phyloP scores from a whole-genome alignment of 1,139 yeast genomes.

The Protomyces gravidus region DNA sequence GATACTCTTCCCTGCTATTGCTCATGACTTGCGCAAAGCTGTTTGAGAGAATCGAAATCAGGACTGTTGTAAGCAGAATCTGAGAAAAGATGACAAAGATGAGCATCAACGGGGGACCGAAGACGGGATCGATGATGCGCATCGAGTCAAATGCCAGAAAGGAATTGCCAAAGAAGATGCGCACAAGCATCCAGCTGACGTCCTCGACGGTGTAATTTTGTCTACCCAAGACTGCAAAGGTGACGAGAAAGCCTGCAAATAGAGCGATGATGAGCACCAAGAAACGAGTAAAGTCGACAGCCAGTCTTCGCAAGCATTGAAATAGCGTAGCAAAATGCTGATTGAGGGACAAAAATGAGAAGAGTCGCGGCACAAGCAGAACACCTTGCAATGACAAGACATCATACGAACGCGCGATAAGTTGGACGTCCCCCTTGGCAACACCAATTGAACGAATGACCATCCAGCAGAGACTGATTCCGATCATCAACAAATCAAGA shows the following conservation, averaged over 20 bases:
- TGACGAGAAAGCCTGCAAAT: slow-evolving; percentile 41
- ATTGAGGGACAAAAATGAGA: slow-evolving; percentile 39
- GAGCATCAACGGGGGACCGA: slow-evolving; percentile 41
- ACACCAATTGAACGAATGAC: slow-evolving; percentile 35
- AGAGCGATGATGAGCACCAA: slow-evolving; percentile 39
- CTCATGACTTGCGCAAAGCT: slow-evolving; percentile 39
- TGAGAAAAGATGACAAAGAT: slow-evolving; percentile 35
- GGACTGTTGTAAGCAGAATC: slow-evolving; percentile 39
- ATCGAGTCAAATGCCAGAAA: slow-evolving; percentile 40
- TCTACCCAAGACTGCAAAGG: slow-evolving; percentile 41
- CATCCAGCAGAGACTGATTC: slow-evolving; percentile 37
- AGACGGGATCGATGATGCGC: slow-evolving; percentile 37
- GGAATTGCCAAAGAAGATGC: slow-evolving; percentile 41
- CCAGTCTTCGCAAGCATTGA: slow-evolving; percentile 40
- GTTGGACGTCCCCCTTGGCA: slow-evolving; percentile 30
- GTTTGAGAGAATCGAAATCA: slow-evolving; percentile 41
- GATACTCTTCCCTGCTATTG: slow-evolving; percentile 36
- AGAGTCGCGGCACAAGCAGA: slow-evolving; percentile 40
- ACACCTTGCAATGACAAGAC: slow-evolving; percentile 40
- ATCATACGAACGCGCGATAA: slow-evolving; percentile 37
- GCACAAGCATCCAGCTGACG: slow-evolving; percentile 41
- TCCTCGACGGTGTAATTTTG: slow-evolving; percentile 36
- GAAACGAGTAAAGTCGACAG: slow-evolving; percentile 40
- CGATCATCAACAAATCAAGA: slow-evolving; percentile 38
- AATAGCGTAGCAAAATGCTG: slow-evolving; percentile 42